Base-by-base conservation (phyloP, 2,329 filamentous ascomycete genomes). In the Aspergillus tanneri region DNA sequence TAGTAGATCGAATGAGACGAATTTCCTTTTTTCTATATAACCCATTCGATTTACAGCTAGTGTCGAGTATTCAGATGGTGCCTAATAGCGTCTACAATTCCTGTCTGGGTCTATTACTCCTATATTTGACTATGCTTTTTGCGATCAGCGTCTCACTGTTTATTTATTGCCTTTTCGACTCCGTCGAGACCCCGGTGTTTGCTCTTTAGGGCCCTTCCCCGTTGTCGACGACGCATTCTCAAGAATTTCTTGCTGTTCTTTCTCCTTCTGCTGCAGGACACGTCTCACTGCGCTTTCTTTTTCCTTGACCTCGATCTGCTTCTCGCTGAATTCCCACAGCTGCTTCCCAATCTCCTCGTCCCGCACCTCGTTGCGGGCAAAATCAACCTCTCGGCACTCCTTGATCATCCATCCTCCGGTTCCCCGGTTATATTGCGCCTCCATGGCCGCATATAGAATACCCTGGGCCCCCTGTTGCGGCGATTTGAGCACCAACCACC, bases 401-500 rank as follows among this genome's bases (percentile, higher is more conserved):
- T 96, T 97, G 65, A 99, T 78, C 40, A 95, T 66, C 63, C 80
- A 85, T 0, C 86, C 88, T 7, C 88, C 88, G 1, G 70, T 62
- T 1, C 79, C 82, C 25, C 84, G 78, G 3, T 80, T 83, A 42
- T 90, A 81, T 2, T 78, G 76, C 2, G 80, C 80, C 46, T 96
- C 91, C 88, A 96, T 95, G 2, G 85, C 84, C 0, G 91, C 91
- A 57, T 85, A 86, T 7, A 97, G 74, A 38, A 97, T 84, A 4
- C 87, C 90, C 71, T 99, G 91, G 0, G 92, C 88, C 2, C 89
- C 93, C 72, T 88, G 85, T 43, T 84, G 73, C 0, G 90, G 82
- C 25, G 87, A 91, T 70, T 99, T 97, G 44, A 99, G 76, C 1
- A 96, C 68, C 18, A 99, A 69, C 89, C 92, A 97, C 68, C 88